Base-by-base conservation (phyloP, 179 eudicot genomes). In the Nepenthes alata region DNA sequence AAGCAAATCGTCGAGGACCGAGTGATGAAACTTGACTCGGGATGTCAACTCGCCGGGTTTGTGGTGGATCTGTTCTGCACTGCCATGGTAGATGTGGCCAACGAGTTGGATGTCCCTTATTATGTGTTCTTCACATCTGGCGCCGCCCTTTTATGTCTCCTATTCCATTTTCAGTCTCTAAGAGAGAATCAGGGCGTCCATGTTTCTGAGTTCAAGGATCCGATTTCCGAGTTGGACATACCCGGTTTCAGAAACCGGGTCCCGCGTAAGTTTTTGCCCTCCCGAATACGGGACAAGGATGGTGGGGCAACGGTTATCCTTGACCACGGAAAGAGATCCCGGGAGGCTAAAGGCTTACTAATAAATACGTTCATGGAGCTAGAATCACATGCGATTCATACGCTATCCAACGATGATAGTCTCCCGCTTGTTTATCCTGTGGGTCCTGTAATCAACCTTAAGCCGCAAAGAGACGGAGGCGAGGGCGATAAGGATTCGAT, bases 321-420 rank as follows among this genome's bases (percentile, higher is more conserved):
- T 0, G 4, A 35, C 6, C 4, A 51, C 2, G 36, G 55, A 0
- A 25, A 48, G 36, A 67, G 48, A 50, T 59, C 61, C 45, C 61
- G 66, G 37, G 62, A 59, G 5, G 6, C 58, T 4, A 65, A 67
- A 25, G 83, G 80, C 1, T 73, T 79, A 2, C 4, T 79, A 9
- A 66, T 79, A 4, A 76, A 79, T 44, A 72, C 75, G 0, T 76
- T 73, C 25, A 16, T 5, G 6, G 78, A 74, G 59, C 49, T 73
- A 2, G 79, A 77, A 66, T 12, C 60, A 1, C 35, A 62, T 50
- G 53, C 53, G 4, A 41, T 65, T 5, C 16, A n/a, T 50, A 41
- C 55, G 35, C 13, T 59, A 5, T 11, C 13, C 2, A 34, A 62
- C 9, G 65, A 60, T 11, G 35, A 15, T 4, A 56, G 34, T 7